These are phyloP conservation scores for Capronia coronata DNA, from an alignment of 2,329 filamentous ascomycete species.

Conservation along the genomic window DNA sequence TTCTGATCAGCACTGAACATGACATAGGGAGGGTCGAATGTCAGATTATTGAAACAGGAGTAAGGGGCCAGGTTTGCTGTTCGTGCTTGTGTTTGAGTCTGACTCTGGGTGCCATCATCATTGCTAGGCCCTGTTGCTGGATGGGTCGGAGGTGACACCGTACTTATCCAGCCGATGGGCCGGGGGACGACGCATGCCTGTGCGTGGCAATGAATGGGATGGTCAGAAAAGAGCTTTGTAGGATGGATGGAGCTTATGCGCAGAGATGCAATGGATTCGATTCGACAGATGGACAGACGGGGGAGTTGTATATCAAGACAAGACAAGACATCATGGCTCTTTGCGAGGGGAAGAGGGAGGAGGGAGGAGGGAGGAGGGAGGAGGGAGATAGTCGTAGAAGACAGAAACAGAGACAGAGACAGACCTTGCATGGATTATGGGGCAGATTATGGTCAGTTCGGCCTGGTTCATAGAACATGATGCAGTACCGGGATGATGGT, in stretches of 20 bases:
- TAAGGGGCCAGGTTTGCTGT: conserved; percentile 50
- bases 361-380: not conserved
- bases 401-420: too few species aligned
- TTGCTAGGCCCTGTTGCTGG: not conserved
- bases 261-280: too few species aligned
- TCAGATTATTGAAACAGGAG: conserved; percentile 58
- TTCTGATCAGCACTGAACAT: conserved; percentile 59
- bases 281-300: too few species aligned
- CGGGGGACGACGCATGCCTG: conserved; percentile 51
- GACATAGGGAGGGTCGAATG: conserved; percentile 57
- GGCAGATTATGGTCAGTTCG: conserved; percentile 48
- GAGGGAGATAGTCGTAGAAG: too few species aligned
- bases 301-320: too few species aligned
- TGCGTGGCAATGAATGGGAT: too few species aligned
- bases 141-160: conserved; percentile 29
- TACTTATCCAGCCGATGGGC: conserved; percentile 59
- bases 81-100: not conserved
- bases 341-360: too few species aligned
- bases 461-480: conserved; percentile 48
- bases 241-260: not conserved
- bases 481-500: not conserved
- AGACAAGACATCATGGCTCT: too few species aligned
- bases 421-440: conserved; percentile 51
- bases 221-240: too few species aligned
- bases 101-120: not conserved